Evolutionary conservation across 768 basidiomycete genomes (phyloP).

Genomic region (Russula griseocarnosa): DNA sequence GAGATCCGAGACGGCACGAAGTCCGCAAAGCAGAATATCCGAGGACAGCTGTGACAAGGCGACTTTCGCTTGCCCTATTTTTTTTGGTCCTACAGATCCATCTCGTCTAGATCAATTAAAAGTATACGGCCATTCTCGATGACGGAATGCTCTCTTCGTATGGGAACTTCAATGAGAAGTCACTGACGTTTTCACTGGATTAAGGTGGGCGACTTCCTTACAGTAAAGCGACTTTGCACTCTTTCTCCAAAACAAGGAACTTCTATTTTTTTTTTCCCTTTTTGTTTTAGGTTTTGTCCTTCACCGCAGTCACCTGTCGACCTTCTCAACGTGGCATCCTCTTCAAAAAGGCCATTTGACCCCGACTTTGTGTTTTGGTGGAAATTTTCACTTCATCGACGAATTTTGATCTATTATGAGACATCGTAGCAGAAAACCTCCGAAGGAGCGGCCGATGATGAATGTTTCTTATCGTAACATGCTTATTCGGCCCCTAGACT

Average conservation of each 20-base stretch:
- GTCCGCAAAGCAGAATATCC: background rate
- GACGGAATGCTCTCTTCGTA: background rate
- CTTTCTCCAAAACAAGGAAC: background rate
- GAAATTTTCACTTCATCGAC: background rate
- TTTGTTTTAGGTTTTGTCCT: background rate
- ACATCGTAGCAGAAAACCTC: background rate
- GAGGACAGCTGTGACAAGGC: background rate
- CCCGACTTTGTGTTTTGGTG: background rate
- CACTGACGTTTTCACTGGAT: background rate
- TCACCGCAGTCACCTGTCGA: background rate
- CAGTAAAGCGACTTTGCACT: too few relatives aligned
- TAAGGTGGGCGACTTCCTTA: background rate
- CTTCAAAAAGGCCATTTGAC: background rate
- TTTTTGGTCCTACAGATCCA: background rate
- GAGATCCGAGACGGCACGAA: background rate
- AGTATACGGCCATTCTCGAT: background rate
- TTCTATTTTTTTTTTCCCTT: background rate
- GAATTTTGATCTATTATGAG: background rate
- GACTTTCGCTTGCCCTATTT: background rate
- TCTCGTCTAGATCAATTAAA: constrained; percentile 1
- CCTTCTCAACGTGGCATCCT: background rate
- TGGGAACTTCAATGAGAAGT: background rate
- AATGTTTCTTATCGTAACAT: background rate
- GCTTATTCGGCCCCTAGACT: background rate
- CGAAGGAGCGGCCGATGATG: background rate